Evolutionary conservation across 75 land plant species (phyloP), one percentile per base, ranked within the genome.

Genomic region (Ceratopteris richardii): DNA sequence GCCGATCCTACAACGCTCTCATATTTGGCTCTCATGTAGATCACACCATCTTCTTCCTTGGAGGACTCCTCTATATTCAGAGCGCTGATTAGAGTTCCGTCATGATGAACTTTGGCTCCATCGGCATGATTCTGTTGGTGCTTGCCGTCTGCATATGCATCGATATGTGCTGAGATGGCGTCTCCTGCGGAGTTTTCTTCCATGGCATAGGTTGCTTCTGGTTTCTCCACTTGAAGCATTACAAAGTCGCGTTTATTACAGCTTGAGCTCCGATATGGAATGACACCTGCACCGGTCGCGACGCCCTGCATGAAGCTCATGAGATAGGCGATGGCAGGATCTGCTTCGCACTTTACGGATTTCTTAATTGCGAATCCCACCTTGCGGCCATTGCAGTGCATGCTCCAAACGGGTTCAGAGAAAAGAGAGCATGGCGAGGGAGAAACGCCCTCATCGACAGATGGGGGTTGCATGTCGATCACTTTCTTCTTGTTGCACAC

Each of bases 1-100:
- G 69, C 63, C n/a, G 78, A 70, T 17, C 90, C 87, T 36, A 79
- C 87, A 24, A 83, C 83, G 48, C 90, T 68, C 51, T 82, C 69
- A 57, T 75, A 82, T 0, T 54, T 79, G 4, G 77, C 82, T 30
- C 85, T 54, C 46, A 82, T 63, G 60, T 82, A 82, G 75, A 82
- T 78, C 16, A 82, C 47, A 53, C 74, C 82, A 29, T 75, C 68
- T n/a, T 67, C 60, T 7, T 41, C 63, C 17, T 58, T 37, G 29
- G 57, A 55, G 37, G 37, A 33, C 37, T 33, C 9, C 18, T 29
- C 51, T 33, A 33, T 9, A 4, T 9, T 33, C 7, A 33, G 9
- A 33, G 9, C 37, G 3, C 37, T 9, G 37, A 33, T 33, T 33
- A 33, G 37, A n/a, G n/a, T n/a, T n/a, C n/a, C n/a, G n/a, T n/a